These are phyloP conservation scores for Penicillium freii DNA, from an alignment of 2,329 filamentous ascomycete genomes.

Conservation along the genomic window DNA sequence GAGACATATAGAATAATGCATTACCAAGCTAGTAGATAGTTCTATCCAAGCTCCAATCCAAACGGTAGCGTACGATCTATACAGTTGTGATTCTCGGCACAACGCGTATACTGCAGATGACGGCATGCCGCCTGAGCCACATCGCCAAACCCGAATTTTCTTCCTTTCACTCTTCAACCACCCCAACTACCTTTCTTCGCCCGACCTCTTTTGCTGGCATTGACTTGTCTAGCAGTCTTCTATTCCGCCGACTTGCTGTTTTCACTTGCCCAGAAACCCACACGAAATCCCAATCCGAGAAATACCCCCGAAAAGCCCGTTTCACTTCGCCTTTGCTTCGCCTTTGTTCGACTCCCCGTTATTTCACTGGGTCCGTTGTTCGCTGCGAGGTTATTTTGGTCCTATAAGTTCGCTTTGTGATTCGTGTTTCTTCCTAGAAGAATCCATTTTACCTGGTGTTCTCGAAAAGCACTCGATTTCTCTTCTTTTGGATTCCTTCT, in stretches of 20 bases:
- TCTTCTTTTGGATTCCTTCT: constrained; percentile 10
- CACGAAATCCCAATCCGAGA: constrained; percentile 5
- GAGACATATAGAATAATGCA: neutral
- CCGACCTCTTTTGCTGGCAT: constrained; percentile 47
- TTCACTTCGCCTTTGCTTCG: constrained; percentile 9
- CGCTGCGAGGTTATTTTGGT: constrained; percentile 7
- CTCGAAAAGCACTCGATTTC: constrained; percentile 11
- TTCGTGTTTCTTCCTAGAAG: neutral
- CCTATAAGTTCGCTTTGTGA: constrained; percentile 2
- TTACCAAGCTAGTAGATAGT: neutral
- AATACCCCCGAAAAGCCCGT: constrained; percentile 3
- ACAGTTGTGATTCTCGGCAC: neutral
- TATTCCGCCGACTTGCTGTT: constrained; percentile 15
- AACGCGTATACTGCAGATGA: constrained; percentile 16
- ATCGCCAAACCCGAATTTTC: constrained; percentile 30
- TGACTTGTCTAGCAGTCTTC: constrained; percentile 49
- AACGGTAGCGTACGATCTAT: neutral
- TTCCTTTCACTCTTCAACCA: constrained; percentile 21
- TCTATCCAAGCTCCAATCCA: neutral
- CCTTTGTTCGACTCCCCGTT: constrained; percentile 11
- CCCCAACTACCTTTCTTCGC: constrained; percentile 29
- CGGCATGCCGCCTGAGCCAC: constrained; percentile 27
- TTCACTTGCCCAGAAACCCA: constrained; percentile 2
- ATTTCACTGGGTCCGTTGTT: neutral
- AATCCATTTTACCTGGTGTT: constrained; percentile 4